Evolutionary conservation across 257 asterid species (phyloP).

Genomic region (Solanum tarapatanum): DNA sequence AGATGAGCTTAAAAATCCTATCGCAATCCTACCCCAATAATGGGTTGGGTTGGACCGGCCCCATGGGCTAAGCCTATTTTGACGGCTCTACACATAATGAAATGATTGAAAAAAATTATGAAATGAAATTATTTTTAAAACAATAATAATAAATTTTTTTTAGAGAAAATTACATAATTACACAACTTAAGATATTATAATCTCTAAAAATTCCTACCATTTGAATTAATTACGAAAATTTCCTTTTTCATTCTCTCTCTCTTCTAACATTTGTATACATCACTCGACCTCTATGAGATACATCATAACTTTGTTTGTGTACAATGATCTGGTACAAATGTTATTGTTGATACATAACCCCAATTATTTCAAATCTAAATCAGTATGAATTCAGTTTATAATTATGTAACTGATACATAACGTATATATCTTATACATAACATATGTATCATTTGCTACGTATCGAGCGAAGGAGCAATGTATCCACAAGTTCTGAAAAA

Average conservation of each 20-base stretch:
- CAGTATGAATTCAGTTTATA: too few species aligned
- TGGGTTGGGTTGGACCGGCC: background rate
- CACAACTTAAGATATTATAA: background rate
- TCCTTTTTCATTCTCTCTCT: background rate
- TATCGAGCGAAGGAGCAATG: background rate
- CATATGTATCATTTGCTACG: background rate
- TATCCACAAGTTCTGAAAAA: background rate
- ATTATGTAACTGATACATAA: background rate
- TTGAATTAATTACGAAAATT: background rate
- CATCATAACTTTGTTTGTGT: background rate
- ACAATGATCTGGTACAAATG: too few species aligned
- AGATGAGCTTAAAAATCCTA: background rate
- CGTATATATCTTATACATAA: background rate
- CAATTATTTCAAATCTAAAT: too few species aligned
- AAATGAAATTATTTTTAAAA: too few species aligned
- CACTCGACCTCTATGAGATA: background rate
- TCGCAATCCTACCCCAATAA: background rate
- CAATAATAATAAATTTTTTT: too few species aligned
- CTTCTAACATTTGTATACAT: background rate
- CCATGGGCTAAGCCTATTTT: background rate
- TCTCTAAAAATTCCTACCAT: too few species aligned
- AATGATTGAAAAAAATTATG: background rate
- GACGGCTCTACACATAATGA: background rate
- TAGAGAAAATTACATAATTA: background rate
- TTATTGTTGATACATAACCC: too few species aligned